Base-by-base conservation (phyloP, 352 stramenopile genomes). In the Blastocystis sp. region DNA sequence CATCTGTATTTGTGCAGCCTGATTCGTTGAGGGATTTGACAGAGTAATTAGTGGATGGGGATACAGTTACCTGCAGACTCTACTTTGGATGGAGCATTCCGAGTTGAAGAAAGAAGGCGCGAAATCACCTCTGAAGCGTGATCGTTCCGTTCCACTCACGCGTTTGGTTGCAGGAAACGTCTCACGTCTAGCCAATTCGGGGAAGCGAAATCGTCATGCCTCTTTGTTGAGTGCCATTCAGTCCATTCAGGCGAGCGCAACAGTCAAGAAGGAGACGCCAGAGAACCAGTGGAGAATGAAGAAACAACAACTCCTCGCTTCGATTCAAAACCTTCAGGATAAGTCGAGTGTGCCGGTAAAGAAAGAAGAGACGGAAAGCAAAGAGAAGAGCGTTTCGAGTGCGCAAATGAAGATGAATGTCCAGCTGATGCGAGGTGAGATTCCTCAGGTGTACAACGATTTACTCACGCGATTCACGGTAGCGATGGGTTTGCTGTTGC, bases 361-460 rank as follows among this genome's bases (percentile, higher is more conserved):
- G 0, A 34, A 46, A 40, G 27, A 27, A 75, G 63, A 75, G 18
- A 9, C 3, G 32, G 16, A 48, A 56, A 48, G 1, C 14, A 48
- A 48, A 75, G 27, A 24, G 21, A 63, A 63, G 34, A 63, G 8
- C n/a, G 53, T 14, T 34, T 75, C 42, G 7, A 75, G 48, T 75
- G 16, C 21, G 24, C 14, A 78, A 40, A 27, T 59, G 18, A 29
- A 61, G 49, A 78, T 78, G 67, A 78, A 78, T 59, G 11, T 78
- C 14, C 67, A 78, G n/a, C 44, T 78, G 38, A 78, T 78, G 67
- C 56, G 38, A 38, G 67, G 67, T 32, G 67, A 78, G 21, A 3
- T 78, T 4, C 67, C 67, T 27, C 67, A 51, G 32, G 42, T 78
- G 6, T 78, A 78, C 29, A 36, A n/a, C 14, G 67, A 78, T 44